These are phyloP conservation scores for Usnea hakonensis DNA, from an alignment of 495 filamentous ascomycete genomes.

Conservation along the genomic window DNA sequence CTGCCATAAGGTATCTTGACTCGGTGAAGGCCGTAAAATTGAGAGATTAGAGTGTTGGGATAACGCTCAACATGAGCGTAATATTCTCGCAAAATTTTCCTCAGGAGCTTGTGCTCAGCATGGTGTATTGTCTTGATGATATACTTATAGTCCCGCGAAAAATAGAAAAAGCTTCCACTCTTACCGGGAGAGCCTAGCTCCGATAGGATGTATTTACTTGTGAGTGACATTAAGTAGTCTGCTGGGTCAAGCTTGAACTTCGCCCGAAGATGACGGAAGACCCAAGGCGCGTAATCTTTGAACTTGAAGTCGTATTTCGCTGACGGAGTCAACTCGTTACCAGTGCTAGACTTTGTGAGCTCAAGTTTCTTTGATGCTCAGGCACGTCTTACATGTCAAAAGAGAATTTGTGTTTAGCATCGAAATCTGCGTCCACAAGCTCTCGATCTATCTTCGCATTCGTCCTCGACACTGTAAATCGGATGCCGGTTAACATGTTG, in stretches of 20 bases:
- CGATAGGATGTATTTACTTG: slow-evolving; percentile 96
- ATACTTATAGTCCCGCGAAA: slow-evolving; percentile 99
- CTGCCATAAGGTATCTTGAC: slow-evolving; percentile 98
- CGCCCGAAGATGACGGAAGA: slow-evolving; percentile 86
- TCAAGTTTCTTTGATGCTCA: not conserved
- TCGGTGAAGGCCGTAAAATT: slow-evolving; percentile 95
- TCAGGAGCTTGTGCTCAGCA: slow-evolving; percentile 87
- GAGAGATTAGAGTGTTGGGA: slow-evolving; percentile 91
- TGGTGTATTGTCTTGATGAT: slow-evolving; percentile 99
- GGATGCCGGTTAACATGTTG: slow-evolving; percentile 99
- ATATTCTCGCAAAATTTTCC: slow-evolving; percentile 87
- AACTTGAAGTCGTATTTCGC: slow-evolving; percentile 99
- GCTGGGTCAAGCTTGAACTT: slow-evolving; percentile 90
- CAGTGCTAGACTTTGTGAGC: slow-evolving; percentile 52
- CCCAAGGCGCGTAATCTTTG: slow-evolving; percentile 99
- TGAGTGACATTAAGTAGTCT: slow-evolving; percentile 97
- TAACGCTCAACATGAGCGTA: slow-evolving; percentile 89
- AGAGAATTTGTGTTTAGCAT: slow-evolving; percentile 89
- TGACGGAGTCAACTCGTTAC: slow-evolving; percentile 93
- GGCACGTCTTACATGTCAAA: slow-evolving; percentile 75
- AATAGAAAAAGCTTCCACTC: slow-evolving; percentile 99
- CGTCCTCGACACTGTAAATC: slow-evolving; percentile 90
- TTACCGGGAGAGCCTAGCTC: slow-evolving; percentile 96
- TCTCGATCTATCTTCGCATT: slow-evolving; percentile 94
- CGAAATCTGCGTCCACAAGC: slow-evolving; percentile 83